Evolutionary conservation across 148 eudicot species (phyloP).

Genomic region (Camellia japonica): DNA sequence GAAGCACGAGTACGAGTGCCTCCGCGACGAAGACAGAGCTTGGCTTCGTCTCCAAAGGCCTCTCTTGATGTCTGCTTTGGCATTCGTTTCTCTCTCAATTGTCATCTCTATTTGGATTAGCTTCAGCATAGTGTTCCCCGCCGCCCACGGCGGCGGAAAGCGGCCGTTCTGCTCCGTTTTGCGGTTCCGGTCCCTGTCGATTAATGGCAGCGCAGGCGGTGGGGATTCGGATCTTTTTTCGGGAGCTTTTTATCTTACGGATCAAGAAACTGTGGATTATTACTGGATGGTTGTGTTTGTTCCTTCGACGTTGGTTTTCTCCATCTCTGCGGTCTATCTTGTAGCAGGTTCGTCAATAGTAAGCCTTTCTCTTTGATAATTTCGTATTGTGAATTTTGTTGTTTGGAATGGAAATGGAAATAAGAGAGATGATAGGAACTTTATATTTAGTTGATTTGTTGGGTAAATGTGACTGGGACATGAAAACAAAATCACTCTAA

Average conservation of each 20-base stretch:
- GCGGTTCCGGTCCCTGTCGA: slow-evolving; percentile 51
- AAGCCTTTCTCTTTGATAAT: slow-evolving; percentile 6
- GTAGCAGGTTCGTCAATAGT: slow-evolving; percentile 49
- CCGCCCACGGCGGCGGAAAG: slow-evolving; percentile 24
- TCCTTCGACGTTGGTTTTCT: slow-evolving; percentile 57
- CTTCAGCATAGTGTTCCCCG: slow-evolving; percentile 68
- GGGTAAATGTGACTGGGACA: background rate
- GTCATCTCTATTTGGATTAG: slow-evolving; percentile 54
- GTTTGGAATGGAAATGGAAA: slow-evolving; percentile 1
- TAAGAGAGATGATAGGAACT: background rate
- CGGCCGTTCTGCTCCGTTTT: slow-evolving; percentile 64
- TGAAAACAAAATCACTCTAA: background rate
- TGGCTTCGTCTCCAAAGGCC: slow-evolving; percentile 59
- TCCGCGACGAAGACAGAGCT: slow-evolving; percentile 76
- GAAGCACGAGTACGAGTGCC: slow-evolving; percentile 74
- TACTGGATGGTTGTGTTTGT: slow-evolving; percentile 75
- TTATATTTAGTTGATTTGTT: background rate
- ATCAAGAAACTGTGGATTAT: slow-evolving; percentile 85
- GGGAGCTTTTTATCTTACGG: slow-evolving; percentile 77
- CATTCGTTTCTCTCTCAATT: slow-evolving; percentile 42
- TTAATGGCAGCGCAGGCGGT: slow-evolving; percentile 31
- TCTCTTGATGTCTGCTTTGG: slow-evolving; percentile 16
- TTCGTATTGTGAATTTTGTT: background rate
- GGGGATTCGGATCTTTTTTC: slow-evolving; percentile 51
- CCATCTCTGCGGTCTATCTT: slow-evolving; percentile 47